These are phyloP conservation scores for Botrytis aclada DNA, from an alignment of 2,329 filamentous ascomycete genomes.

Conservation along the genomic window DNA sequence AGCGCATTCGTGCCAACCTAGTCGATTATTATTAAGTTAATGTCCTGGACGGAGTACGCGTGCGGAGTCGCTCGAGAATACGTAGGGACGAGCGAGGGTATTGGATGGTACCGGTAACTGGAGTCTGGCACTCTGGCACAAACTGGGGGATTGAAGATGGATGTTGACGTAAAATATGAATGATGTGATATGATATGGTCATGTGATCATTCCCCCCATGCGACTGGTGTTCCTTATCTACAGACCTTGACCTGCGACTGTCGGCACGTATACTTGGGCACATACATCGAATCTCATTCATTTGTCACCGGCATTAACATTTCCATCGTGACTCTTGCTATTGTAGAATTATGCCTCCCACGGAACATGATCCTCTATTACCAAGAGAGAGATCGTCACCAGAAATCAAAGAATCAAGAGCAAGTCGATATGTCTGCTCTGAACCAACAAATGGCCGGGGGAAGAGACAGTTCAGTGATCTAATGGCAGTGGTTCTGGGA, in stretches of 20 bases:
- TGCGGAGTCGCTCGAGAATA: neutral
- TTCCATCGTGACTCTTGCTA: neutral
- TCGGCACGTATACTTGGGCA: neutral
- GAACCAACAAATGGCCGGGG: neutral
- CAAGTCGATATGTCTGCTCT: conserved; percentile 5
- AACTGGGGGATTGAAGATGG: neutral
- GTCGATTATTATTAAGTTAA: too few relatives aligned
- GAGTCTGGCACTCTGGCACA: too few relatives aligned
- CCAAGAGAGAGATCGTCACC: conserved; percentile 31
- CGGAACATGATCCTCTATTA: conserved; percentile 36
- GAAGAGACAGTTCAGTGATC: conserved; percentile 17
- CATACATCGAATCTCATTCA: neutral
- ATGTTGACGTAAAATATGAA: neutral
- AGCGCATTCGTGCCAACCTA: neutral
- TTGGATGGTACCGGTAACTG: too few relatives aligned
- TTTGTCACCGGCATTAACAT: neutral
- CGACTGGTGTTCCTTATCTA: neutral
- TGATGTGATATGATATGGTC: neutral
- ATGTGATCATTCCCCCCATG: neutral
- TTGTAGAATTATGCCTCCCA: neutral
- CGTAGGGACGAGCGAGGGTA: neutral
- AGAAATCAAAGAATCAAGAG: conserved; percentile 31
- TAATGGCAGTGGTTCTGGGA: conserved; percentile 19
- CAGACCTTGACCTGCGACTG: neutral
- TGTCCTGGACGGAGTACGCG: neutral